A percentile compares a stretch with the other conserved stretches of the same genome.
phyloP scores from a whole-genome alignment of 1,284 basidiomycete species.

The Austroboletus novae-zelandiae region DNA sequence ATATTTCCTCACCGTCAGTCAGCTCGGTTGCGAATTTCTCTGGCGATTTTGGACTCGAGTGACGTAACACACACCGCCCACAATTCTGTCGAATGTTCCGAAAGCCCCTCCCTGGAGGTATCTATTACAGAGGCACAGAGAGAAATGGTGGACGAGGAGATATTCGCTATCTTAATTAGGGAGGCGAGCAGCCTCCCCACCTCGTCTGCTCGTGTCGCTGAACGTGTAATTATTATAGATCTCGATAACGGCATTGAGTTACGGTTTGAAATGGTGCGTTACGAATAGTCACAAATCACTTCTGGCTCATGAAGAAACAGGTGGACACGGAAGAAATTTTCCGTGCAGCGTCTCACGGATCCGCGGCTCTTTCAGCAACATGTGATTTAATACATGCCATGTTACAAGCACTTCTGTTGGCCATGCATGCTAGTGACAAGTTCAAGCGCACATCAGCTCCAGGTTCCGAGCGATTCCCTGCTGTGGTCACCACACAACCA shows the following conservation, averaged over 20 bases:
- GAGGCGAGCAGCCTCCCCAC: slow-evolving; percentile 72
- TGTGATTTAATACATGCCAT: slow-evolving; percentile 71
- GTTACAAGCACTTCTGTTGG: slow-evolving; percentile 64
- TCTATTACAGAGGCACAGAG: slow-evolving; percentile 58
- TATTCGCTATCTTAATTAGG: slow-evolving; percentile 66
- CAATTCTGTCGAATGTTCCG: slow-evolving; percentile 37
- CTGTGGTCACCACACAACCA: slow-evolving; percentile 14
- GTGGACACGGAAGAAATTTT: slow-evolving; percentile 29
- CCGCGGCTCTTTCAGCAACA: slow-evolving; percentile 36
- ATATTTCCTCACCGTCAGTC: slow-evolving; percentile 62
- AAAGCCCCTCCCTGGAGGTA: slow-evolving; percentile 44
- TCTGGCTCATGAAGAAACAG: slow-evolving; percentile 23
- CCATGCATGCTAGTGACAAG: slow-evolving; percentile 54
- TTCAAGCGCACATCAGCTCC: slow-evolving; percentile 43
- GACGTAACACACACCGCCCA: slow-evolving; percentile 36
- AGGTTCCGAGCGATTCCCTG: slow-evolving; percentile 27
- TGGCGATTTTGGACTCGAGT: slow-evolving; percentile 37
- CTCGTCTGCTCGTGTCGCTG: slow-evolving; percentile 70
- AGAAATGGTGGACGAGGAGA: slow-evolving; percentile 75
- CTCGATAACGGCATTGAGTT: slow-evolving; percentile 67
- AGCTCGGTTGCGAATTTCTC: slow-evolving; percentile 56
- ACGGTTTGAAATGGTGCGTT: slow-evolving; percentile 46
- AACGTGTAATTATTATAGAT: slow-evolving; percentile 70
- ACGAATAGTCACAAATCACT: not conserved
- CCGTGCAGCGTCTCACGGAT: slow-evolving; percentile 7